Conservation (phyloP, 139 green algal genomes). For the Edaphochlamys debaryana region DNA sequence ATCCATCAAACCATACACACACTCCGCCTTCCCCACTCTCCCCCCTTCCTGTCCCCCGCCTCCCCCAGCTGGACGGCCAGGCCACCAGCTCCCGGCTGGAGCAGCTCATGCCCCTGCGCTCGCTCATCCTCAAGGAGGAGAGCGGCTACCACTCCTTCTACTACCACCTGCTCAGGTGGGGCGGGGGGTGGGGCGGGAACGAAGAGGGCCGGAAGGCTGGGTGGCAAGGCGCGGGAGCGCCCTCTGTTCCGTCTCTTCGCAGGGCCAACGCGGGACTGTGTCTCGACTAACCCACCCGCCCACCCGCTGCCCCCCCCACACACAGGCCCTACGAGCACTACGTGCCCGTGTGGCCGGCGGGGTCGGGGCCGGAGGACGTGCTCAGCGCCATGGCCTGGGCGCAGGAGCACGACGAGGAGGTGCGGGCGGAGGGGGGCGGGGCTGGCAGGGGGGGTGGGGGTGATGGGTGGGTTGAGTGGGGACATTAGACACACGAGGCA, state of each 20-base stretch:
- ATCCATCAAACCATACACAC: too few relatives aligned
- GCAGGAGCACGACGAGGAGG: not conserved
- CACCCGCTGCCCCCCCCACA: not conserved
- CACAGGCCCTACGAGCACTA: constrained; percentile 47
- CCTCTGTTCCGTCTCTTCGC: too few relatives aligned
- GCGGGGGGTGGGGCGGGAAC: not conserved
- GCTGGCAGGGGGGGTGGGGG: not conserved
- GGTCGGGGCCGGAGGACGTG: constrained; percentile 41
- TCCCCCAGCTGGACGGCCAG: constrained; percentile 37
- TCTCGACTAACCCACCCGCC: not conserved
- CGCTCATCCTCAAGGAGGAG: constrained; percentile 54
- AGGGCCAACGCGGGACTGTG: not conserved
- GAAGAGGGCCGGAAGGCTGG: too few relatives aligned
- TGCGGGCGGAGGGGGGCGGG: not conserved
- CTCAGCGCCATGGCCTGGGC: constrained; percentile 39
- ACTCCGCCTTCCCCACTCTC: too few relatives aligned
- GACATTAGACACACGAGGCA: too few relatives aligned
- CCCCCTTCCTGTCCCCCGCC: not conserved
- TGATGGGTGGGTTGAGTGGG: not conserved
- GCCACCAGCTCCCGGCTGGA: constrained; percentile 41
- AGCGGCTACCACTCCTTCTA: constrained; percentile 52
- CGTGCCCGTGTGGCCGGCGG: constrained; percentile 40
- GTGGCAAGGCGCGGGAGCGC: too few relatives aligned
- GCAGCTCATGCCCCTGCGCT: constrained; percentile 51
- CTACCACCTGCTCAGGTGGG: constrained; percentile 50